Percentiles rank a stretch among this genome's conserved stretches.
phyloP scores from a whole-genome alignment of 306 rosid species.

The Biancaea sappan region DNA sequence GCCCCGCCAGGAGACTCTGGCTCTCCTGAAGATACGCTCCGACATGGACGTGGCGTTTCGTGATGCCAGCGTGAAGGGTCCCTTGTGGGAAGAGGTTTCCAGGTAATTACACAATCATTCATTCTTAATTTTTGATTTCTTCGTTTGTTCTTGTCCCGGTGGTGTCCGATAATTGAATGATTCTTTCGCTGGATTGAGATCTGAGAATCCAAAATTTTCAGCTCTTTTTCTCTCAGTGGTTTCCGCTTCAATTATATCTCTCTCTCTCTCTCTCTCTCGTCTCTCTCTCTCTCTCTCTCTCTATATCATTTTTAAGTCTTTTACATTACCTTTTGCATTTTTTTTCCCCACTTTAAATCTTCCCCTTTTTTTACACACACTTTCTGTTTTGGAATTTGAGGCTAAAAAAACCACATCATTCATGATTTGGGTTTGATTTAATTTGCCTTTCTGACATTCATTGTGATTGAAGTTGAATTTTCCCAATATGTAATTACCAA shows the following conservation, averaged over 20 bases:
- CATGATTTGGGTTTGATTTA: conserved; percentile 34
- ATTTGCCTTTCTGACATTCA: conserved; percentile 41
- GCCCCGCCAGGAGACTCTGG: conserved; percentile 91
- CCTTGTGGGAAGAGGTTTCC: conserved; percentile 97
- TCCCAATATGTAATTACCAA: conserved; percentile 37
- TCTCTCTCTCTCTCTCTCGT: background rate
- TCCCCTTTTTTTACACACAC: background rate
- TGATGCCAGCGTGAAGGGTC: conserved; percentile 93
- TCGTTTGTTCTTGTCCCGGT: background rate
- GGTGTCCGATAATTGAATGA: conserved; percentile 12
- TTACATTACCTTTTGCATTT: background rate
- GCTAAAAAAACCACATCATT: conserved; percentile 12
- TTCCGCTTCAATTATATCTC: background rate
- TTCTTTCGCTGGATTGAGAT: conserved; percentile 32
- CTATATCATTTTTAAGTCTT: conserved; percentile 27
- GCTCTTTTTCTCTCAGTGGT: conserved; percentile 2
- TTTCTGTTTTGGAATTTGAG: conserved; percentile 22
- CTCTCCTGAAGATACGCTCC: conserved; percentile 85
- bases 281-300: background rate
- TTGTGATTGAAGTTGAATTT: conserved; percentile 39
- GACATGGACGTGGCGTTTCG: conserved; percentile 87
- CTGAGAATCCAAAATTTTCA: conserved; percentile 18
- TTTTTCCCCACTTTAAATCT: conserved; percentile 9
- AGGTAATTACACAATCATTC: conserved; percentile 38
- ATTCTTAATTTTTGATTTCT: background rate